A percentile compares a stretch with the other conserved stretches of the same genome.
Evolutionary conservation across 2,329 filamentous ascomycete genomes (phyloP).

Genomic region (Exophiala sp.): DNA sequence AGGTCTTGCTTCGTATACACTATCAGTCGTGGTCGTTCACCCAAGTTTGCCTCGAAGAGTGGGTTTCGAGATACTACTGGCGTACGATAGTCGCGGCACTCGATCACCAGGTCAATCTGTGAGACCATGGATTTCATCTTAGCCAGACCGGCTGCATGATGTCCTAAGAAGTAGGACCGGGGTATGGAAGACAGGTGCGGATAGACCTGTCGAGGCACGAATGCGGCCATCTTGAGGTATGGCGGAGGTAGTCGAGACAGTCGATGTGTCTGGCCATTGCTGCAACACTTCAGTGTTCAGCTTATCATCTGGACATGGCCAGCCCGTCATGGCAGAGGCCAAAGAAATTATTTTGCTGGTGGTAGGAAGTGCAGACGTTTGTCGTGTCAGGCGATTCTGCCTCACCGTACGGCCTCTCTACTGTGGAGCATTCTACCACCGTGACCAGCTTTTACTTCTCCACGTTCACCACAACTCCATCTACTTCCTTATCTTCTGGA

Average conservation of each 20-base stretch:
- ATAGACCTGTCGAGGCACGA: constrained; percentile 72
- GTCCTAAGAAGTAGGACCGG: constrained; percentile 89
- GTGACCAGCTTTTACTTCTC: no score
- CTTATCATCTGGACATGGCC: neutral
- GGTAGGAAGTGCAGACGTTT: neutral
- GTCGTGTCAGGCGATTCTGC: neutral
- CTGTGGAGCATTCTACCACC: neutral
- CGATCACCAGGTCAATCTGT: constrained; percentile 81
- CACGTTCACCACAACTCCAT: no score
- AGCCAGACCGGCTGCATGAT: constrained; percentile 76
- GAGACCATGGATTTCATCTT: constrained; percentile 80
- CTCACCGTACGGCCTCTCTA: neutral
- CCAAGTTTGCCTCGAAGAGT: constrained; percentile 74
- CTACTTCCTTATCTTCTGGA: no score
- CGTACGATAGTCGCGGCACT: constrained; percentile 90
- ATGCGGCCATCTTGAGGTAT: constrained; percentile 41
- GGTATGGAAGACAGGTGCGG: constrained; percentile 71
- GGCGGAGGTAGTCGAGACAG: neutral
- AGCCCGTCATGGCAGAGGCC: no score
- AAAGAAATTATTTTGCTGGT: no score
- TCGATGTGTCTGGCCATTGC: constrained; percentile 8
- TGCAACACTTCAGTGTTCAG: neutral
- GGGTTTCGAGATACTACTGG: constrained; percentile 89
- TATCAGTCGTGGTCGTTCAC: constrained; percentile 69
- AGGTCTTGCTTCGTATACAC: constrained; percentile 91